Evolutionary conservation across 768 basidiomycete species (phyloP).

Genomic region (Boletus subparvulus): DNA sequence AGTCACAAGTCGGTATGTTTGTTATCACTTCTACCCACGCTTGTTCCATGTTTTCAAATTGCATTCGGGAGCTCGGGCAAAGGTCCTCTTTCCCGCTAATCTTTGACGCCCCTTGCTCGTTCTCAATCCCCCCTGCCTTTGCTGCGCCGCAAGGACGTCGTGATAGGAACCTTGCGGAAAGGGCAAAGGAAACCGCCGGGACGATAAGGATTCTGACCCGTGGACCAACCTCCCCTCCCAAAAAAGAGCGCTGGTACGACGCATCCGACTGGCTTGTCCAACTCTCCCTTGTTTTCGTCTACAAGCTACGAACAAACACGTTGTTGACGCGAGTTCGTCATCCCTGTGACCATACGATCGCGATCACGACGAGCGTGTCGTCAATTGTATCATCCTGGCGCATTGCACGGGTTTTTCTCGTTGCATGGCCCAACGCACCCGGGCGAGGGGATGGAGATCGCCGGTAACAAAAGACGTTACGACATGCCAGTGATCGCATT

Average conservation of each 20-base stretch:
- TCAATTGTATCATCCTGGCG: no score
- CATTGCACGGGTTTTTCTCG: no score
- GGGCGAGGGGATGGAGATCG: no score
- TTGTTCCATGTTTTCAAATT: conserved; percentile 3
- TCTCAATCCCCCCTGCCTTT: neutral
- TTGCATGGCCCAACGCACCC: no score
- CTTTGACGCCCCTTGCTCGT: neutral
- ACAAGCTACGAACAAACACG: neutral
- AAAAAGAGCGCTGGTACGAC: neutral
- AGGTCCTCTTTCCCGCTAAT: neutral
- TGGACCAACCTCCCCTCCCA: neutral
- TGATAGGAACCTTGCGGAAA: neutral
- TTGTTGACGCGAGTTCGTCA: neutral
- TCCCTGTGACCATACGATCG: neutral
- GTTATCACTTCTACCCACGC: neutral
- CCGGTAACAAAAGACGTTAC: no score
- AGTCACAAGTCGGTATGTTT: neutral
- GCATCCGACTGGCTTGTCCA: neutral
- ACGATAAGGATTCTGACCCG: neutral
- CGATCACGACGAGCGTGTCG: no score
- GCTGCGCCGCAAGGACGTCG: neutral
- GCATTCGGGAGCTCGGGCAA: neutral
- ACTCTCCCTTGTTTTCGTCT: neutral
- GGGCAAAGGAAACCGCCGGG: neutral
- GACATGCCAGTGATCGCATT: no score